Evolutionary conservation across 805 yeast genomes (phyloP).

Genomic region (Ogataea pignaliae): DNA sequence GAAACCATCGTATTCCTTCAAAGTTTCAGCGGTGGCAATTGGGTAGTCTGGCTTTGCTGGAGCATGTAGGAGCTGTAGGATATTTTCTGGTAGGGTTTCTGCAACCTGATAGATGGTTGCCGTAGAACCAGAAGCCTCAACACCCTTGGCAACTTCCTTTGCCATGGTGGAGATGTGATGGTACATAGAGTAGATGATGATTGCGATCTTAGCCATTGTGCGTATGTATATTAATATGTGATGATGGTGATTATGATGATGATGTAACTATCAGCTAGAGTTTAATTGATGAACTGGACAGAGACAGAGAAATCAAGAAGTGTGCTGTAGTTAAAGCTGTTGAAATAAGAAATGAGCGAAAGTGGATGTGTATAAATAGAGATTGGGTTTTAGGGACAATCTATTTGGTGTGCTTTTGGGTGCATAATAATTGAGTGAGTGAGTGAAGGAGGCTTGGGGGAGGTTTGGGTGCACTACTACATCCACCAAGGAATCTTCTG

Average conservation of each 20-base stretch:
- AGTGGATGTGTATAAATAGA: background rate
- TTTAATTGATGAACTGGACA: background rate
- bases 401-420: too few relatives aligned
- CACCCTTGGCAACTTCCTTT: constrained; percentile 62
- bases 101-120: constrained; percentile 74
- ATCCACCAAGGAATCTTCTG: too few relatives aligned
- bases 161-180: constrained; percentile 75
- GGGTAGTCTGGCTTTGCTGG: constrained; percentile 64
- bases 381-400: too few relatives aligned
- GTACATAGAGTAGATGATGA: constrained; percentile 69
- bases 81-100: constrained; percentile 65
- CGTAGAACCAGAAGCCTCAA: constrained; percentile 60
- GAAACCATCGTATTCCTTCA: constrained; percentile 71
- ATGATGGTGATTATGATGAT: too few relatives aligned
- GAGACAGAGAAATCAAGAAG: background rate
- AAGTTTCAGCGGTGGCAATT: constrained; percentile 55
- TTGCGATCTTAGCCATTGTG: constrained; percentile 23
- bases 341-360: background rate
- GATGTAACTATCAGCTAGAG: background rate
- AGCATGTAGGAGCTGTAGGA: constrained; percentile 54
- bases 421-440: too few relatives aligned
- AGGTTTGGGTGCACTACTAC: too few relatives aligned
- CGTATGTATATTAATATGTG: background rate
- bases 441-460: too few relatives aligned
- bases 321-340: too few relatives aligned